A percentile compares a stretch with the other conserved stretches of the same genome.
phyloP scores from a whole-genome alignment of 371 early-diverging fungal genomes.

The Rhizopus arrhizus region DNA sequence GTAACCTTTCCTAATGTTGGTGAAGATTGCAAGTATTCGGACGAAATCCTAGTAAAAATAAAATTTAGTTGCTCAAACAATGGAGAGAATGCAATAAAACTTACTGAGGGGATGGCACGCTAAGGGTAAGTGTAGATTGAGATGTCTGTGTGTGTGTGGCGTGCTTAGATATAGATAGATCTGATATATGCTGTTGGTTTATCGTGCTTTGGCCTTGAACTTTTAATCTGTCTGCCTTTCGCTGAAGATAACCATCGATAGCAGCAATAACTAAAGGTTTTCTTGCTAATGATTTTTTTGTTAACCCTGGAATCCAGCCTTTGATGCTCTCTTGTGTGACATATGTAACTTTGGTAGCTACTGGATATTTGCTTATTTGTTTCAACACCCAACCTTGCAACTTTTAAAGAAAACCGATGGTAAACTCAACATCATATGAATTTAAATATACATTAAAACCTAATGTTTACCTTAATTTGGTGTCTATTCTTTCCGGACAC shows the following conservation, averaged over 20 bases:
- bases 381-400: slow-evolving; percentile 68
- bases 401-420: slow-evolving; percentile 5
- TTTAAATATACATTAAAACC: background rate
- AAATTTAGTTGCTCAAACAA: background rate
- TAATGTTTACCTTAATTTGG: slow-evolving; percentile 50
- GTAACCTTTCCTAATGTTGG: slow-evolving; percentile 10
- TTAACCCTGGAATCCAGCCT: slow-evolving; percentile 68
- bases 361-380: slow-evolving; percentile 55
- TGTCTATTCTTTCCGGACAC: slow-evolving; percentile 59
- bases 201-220: slow-evolving; percentile 9
- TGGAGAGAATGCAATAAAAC: background rate
- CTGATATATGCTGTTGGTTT: background rate
- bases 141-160: background rate
- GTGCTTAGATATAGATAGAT: background rate
- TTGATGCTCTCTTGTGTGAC: slow-evolving; percentile 48
- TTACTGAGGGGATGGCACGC: background rate
- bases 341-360: slow-evolving; percentile 65
- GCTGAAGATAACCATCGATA: slow-evolving; percentile 62
- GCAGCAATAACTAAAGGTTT: slow-evolving; percentile 65
- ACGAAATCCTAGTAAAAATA: background rate
- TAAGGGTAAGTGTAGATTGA: background rate
- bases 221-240: slow-evolving; percentile 53
- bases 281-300: slow-evolving; percentile 65
- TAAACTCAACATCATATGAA: too few relatives aligned
- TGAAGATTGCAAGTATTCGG: background rate